Evolutionary conservation across 176 grass and related monocot species (phyloP).

Genomic region (Hyparrhenia diplandra): DNA sequence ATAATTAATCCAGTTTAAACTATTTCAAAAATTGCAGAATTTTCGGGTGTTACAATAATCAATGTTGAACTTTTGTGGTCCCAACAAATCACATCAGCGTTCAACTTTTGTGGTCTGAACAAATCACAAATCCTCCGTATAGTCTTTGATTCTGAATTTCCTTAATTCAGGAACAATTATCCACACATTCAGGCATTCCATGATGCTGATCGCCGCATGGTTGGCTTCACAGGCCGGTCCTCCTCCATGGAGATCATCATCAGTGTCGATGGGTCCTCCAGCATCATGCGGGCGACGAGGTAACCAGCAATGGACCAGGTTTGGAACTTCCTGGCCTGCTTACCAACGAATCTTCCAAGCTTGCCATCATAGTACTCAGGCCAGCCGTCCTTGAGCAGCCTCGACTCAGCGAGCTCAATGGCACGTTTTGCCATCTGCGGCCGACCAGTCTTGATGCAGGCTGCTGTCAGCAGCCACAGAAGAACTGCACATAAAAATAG

Average conservation of each 20-base stretch:
- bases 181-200: slow-evolving; percentile 58
- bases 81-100: neutral
- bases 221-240: slow-evolving; percentile 69
- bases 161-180: neutral
- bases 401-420: slow-evolving; percentile 67
- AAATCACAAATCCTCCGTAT: neutral
- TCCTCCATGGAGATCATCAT: slow-evolving; percentile 93
- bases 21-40: no score
- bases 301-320: slow-evolving; percentile 94
- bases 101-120: neutral
- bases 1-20: no score
- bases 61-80: neutral
- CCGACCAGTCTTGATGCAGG: slow-evolving; percentile 88
- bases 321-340: slow-evolving; percentile 85
- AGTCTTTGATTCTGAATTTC: neutral
- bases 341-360: slow-evolving; percentile 73
- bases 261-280: slow-evolving; percentile 82
- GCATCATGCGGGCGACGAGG: slow-evolving; percentile 92
- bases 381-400: slow-evolving; percentile 78
- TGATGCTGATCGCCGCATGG: slow-evolving; percentile 61
- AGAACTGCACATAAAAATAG: slow-evolving; percentile 58
- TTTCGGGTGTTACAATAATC: no score
- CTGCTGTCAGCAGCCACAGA: slow-evolving; percentile 87
- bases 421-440: slow-evolving; percentile 84
- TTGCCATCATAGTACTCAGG: slow-evolving; percentile 94